phyloP scores from a whole-genome alignment of 179 eudicot genomes.

The Beta macrorhiza region DNA sequence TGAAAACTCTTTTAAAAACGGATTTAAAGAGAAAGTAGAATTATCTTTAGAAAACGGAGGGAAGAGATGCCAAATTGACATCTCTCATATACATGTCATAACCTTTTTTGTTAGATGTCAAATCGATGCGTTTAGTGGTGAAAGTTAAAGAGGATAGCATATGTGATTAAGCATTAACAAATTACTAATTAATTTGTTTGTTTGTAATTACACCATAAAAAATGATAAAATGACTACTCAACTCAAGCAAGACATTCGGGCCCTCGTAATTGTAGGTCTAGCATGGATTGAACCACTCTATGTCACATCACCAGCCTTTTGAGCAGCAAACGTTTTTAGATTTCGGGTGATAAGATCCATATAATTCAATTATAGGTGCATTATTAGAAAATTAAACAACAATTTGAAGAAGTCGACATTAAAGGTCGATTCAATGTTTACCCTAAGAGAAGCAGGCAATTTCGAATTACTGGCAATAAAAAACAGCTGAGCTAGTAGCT shows the following conservation, averaged over 20 bases:
- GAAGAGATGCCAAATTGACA: no score
- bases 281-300: conserved; percentile 31
- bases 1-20: no score
- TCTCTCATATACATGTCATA: no score
- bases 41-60: no score
- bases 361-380: conserved; percentile 8
- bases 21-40: no score
- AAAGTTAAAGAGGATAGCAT: conserved; percentile 24
- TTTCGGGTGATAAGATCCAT: conserved; percentile 27
- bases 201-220: conserved; percentile 9
- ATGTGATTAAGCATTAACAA: conserved; percentile 9
- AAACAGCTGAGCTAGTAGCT: not conserved
- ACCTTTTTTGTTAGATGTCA: not conserved
- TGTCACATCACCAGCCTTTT: conserved; percentile 31
- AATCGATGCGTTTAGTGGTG: not conserved
- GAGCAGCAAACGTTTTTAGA: conserved; percentile 2
- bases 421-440: not conserved
- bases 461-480: not conserved
- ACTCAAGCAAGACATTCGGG: conserved; percentile 25
- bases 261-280: conserved; percentile 33
- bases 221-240: conserved; percentile 24
- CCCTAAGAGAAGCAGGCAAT: not conserved
- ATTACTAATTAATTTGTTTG: conserved; percentile 1
- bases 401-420: not conserved
- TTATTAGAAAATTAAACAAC: conserved; percentile 3